These are phyloP conservation scores for Agaricales sp. DNA, from an alignment of 1,284 basidiomycete species.

Conservation along the genomic window DNA sequence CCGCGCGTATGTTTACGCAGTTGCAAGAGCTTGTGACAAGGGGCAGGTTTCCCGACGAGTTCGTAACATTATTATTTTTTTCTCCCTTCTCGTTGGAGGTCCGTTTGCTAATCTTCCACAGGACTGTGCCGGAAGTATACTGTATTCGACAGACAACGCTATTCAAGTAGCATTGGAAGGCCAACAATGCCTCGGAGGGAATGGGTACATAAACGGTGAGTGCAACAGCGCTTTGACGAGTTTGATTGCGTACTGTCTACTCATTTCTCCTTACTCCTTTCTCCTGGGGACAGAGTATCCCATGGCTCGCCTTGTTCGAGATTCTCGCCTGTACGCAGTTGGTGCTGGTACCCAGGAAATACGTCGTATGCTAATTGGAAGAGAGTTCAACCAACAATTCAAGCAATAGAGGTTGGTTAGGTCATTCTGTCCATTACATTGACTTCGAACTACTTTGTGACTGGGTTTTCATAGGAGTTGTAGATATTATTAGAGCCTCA, in stretches of 20 bases:
- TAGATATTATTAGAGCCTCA: not conserved
- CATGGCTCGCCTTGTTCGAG: slow-evolving; percentile 76
- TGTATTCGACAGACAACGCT: slow-evolving; percentile 85
- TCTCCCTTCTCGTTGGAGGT: not conserved
- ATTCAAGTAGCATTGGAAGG: slow-evolving; percentile 87
- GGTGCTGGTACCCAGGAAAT: slow-evolving; percentile 92
- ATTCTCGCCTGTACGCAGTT: slow-evolving; percentile 81
- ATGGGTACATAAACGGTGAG: slow-evolving; percentile 86
- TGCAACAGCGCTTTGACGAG: slow-evolving; percentile 6
- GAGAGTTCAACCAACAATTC: slow-evolving; percentile 79
- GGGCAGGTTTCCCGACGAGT: slow-evolving; percentile 78
- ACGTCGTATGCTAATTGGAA: slow-evolving; percentile 80
- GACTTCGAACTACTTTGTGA: not conserved
- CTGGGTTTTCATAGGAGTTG: too few relatives aligned
- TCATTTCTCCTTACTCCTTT: slow-evolving; percentile 4
- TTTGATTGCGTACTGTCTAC: too few relatives aligned
- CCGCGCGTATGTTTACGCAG: slow-evolving; percentile 87
- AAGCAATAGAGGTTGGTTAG: slow-evolving; percentile 12
- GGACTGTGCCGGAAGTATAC: slow-evolving; percentile 89
- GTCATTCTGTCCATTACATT: not conserved
- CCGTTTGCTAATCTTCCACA: slow-evolving; percentile 18
- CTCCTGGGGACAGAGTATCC: slow-evolving; percentile 61
- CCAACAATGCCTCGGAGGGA: slow-evolving; percentile 88
- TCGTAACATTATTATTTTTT: slow-evolving; percentile 18
- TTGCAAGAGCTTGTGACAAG: slow-evolving; percentile 79